A percentile compares a stretch with the other conserved stretches of the same genome.
These are phyloP conservation scores for Colletotrichum godetiae DNA, from an alignment of 2,329 filamentous ascomycete genomes.

Conservation along the genomic window DNA sequence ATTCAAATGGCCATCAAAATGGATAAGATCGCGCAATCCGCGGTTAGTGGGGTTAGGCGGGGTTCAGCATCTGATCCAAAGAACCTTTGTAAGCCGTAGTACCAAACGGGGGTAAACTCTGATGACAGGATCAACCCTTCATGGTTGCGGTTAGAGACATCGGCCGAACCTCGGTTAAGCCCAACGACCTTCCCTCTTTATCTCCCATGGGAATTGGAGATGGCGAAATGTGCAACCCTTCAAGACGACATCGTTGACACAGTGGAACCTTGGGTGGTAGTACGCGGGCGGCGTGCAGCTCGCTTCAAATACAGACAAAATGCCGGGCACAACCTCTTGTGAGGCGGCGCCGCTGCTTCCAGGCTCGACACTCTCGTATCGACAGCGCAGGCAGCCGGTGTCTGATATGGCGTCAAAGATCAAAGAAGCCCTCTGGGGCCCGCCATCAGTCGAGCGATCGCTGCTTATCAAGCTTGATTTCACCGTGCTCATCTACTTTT, in stretches of 20 bases:
- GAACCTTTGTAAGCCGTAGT: neutral
- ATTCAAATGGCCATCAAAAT: neutral
- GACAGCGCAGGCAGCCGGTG: too few species aligned
- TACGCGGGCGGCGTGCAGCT: neutral
- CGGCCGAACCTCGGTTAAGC: neutral
- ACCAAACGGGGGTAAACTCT: neutral
- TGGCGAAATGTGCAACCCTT: conserved; percentile 31
- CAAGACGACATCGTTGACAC: conserved; percentile 24
- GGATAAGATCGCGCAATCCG: conserved; percentile 2
- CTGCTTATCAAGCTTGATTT: conserved; percentile 53
- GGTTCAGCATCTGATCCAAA: neutral
- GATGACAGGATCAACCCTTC: neutral
- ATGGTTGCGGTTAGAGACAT: neutral
- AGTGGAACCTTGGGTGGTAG: neutral
- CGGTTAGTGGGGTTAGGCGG: conserved; percentile 3
- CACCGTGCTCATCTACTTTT: conserved; percentile 56
- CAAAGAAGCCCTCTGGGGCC: conserved; percentile 25
- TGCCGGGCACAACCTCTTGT: neutral
- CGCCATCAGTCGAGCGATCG: conserved; percentile 37
- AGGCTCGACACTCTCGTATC: neutral
- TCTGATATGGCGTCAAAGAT: conserved; percentile 17
- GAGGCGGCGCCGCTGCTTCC: conserved; percentile 25
- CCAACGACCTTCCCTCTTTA: neutral
- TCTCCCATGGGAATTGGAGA: neutral
- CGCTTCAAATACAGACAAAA: neutral